Evolutionary conservation across 2,329 filamentous ascomycete species (phyloP), one percentile per base, ranked within the genome.

Genomic region (Xylariaceae sp.): DNA sequence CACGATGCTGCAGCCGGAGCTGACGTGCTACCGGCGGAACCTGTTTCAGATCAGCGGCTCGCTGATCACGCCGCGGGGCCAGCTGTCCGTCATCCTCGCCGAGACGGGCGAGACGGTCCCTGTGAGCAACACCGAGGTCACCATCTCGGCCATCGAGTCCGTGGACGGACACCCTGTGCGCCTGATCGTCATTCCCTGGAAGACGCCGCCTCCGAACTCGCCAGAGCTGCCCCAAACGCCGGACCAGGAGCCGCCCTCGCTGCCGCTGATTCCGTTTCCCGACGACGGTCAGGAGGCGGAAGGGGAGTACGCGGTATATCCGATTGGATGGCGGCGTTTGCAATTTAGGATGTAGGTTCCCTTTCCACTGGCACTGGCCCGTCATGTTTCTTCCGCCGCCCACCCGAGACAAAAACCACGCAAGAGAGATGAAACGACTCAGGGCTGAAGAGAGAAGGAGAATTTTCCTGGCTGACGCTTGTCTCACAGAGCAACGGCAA

Each of bases 131-230:
- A 84, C 90, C 58, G 89, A 96, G 57, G 77, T 95, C 33, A 80
- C 82, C 34, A 85, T 96, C 29, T 93, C 87, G 5, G 90, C 90
- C 7, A 94, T 88, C 31, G 90, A 96, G 57, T 95, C 90, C 2
- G 88, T 94, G 12, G 90, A 96, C 56, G 86, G 87, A 21, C 90
- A 94, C 49, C 67, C 84, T 0, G 87, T 95, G 27, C 90, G 93
- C 49, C 80, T 96, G 42, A 95, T 96, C 43, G 92, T 92, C 6
- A 94, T 96, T 39, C 90, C 90, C 1, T 96, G 90, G 90, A 96
- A 96, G 67, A 95, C 89, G 2, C 89, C 88, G 2, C 85, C 83
- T 18, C 85, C 84, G 32, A 85, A 81, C 59, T 77, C 80, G 3
- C 72, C 77, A n/a, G 76, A 82, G 43, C 68, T 79, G 38, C 70